A percentile compares a stretch with the other conserved stretches of the same genome.
phyloP scores from a whole-genome alignment of 805 yeast species.

The Yueomyces sinensis region DNA sequence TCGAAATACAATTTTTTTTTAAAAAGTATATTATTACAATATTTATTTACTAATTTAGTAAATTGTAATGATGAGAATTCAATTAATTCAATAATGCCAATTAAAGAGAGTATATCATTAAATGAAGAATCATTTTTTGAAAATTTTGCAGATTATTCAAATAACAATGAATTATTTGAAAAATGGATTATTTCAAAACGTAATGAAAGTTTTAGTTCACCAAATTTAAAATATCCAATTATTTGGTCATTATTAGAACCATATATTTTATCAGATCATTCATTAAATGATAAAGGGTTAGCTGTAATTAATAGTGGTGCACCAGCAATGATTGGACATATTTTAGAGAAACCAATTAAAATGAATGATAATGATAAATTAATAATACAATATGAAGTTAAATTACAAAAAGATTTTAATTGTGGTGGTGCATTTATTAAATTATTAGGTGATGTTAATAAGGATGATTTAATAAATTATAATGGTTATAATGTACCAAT shows the following conservation, averaged over 20 bases:
- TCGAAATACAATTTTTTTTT: too few species aligned
- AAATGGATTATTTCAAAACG: slow-evolving; percentile 35
- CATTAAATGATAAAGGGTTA: slow-evolving; percentile 53
- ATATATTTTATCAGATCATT: background rate
- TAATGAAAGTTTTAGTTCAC: slow-evolving; percentile 24
- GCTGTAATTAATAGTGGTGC: slow-evolving; percentile 66
- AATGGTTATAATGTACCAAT: slow-evolving; percentile 37
- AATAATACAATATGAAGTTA: slow-evolving; percentile 83
- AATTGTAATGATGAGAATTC: too few species aligned
- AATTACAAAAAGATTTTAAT: slow-evolving; percentile 59
- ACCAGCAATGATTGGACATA: slow-evolving; percentile 66
- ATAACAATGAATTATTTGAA: slow-evolving; percentile 15
- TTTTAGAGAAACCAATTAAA: slow-evolving; percentile 42
- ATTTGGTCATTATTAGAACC: slow-evolving; percentile 1
- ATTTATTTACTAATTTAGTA: too few species aligned
- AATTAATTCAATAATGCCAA: too few species aligned
- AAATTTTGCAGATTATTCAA: slow-evolving; percentile 36
- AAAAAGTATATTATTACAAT: too few species aligned
- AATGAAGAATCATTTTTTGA: slow-evolving; percentile 43
- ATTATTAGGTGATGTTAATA: slow-evolving; percentile 30
- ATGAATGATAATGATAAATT: slow-evolving; percentile 46
- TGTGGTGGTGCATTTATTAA: slow-evolving; percentile 92
- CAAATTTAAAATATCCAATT: background rate
- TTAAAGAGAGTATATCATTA: too few species aligned
- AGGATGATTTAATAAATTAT: slow-evolving; percentile 22